A percentile compares a stretch with the other conserved stretches of the same genome.
Evolutionary conservation across 2,329 filamentous ascomycete species (phyloP).

Genomic region (Samsoniella hepiali): DNA sequence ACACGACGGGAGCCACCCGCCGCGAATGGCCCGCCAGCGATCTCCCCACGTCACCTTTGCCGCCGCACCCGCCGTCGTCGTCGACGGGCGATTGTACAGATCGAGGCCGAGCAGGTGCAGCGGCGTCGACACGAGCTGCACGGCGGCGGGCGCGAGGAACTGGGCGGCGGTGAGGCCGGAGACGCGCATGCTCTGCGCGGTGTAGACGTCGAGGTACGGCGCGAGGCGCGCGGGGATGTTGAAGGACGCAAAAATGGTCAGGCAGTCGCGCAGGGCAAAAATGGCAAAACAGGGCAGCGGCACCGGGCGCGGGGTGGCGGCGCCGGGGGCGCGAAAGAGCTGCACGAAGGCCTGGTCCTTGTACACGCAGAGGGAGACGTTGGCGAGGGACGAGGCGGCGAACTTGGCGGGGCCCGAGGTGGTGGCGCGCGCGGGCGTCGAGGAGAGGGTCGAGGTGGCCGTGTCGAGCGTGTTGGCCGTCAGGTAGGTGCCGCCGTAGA

Average conservation of each 20-base stretch:
- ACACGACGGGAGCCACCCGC: conserved; percentile 73
- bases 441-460: conserved; percentile 58
- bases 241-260: conserved; percentile 90
- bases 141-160: conserved; percentile 72
- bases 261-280: conserved; percentile 77
- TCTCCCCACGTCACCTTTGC: conserved; percentile 46
- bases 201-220: conserved; percentile 53
- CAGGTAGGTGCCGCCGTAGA: conserved; percentile 88
- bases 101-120: conserved; percentile 83
- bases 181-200: conserved; percentile 38
- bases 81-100: conserved; percentile 69
- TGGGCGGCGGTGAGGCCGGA: conserved; percentile 67
- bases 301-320: conserved; percentile 52
- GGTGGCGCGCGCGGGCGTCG: conserved; percentile 56
- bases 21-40: conserved; percentile 63
- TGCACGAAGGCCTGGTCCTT: conserved; percentile 84
- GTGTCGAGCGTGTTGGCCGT: conserved; percentile 89
- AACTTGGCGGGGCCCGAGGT: conserved; percentile 80
- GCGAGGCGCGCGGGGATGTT: conserved; percentile 80
- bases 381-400: conserved; percentile 72
- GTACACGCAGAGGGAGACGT: conserved; percentile 82
- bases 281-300: conserved; percentile 69
- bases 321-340: conserved; percentile 67
- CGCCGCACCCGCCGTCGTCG: conserved; percentile 31
- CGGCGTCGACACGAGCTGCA: conserved; percentile 79